A percentile compares a stretch with the other conserved stretches of the same genome.
Conservation (phyloP, 495 filamentous ascomycete genomes). For the Aspergillus homomorphus region DNA sequence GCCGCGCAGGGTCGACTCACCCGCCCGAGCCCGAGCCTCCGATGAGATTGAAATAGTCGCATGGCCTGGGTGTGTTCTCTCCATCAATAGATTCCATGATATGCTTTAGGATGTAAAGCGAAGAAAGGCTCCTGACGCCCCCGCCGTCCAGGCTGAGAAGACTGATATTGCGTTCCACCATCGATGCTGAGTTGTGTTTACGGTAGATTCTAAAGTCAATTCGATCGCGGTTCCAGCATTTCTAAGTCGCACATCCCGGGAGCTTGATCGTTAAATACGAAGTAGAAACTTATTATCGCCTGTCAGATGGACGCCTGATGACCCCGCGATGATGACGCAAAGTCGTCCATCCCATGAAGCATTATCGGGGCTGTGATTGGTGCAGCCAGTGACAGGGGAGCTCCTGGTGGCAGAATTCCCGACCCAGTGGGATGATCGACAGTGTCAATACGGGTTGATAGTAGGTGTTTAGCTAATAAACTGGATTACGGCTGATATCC, state of each 20-base stretch:
- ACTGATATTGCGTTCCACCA: constrained; percentile 26
- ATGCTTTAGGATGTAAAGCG: constrained; percentile 47
- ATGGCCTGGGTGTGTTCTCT: constrained; percentile 45
- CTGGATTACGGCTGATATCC: too few species aligned
- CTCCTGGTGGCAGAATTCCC: background rate
- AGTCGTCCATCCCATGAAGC: constrained; percentile 1
- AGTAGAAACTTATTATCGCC: background rate
- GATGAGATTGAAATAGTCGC: constrained; percentile 46
- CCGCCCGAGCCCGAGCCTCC: constrained; percentile 42
- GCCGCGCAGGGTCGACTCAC: constrained; percentile 17
- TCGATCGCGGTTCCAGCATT: background rate
- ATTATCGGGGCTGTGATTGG: constrained; percentile 5
- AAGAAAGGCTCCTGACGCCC: constrained; percentile 52
- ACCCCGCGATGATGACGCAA: constrained; percentile 1
- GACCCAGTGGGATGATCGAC: constrained; percentile 3
- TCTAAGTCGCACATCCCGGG: background rate
- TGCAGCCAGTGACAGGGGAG: constrained; percentile 2
- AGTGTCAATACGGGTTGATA: constrained; percentile 1
- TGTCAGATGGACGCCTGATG: background rate
- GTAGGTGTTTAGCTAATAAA: background rate
- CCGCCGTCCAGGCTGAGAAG: constrained; percentile 53
- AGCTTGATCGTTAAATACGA: background rate
- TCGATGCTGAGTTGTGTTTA: background rate
- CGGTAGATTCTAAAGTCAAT: background rate
- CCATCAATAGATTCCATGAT: constrained; percentile 45